phyloP scores from a whole-genome alignment of 257 asterid species.

The Avicennia marina region DNA sequence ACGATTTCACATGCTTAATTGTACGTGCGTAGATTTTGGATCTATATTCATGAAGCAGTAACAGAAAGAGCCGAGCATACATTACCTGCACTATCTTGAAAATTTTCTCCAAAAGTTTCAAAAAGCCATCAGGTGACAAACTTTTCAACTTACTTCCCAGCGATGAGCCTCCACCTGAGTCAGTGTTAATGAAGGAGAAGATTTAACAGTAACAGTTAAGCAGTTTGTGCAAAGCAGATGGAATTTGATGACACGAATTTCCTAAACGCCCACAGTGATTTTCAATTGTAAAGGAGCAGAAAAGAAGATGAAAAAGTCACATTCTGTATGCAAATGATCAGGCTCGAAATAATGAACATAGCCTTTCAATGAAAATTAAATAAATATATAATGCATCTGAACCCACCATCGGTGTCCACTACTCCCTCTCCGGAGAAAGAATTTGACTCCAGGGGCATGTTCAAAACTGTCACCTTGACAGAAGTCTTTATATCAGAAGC shows the following conservation, averaged over 20 bases:
- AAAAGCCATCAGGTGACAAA: slow-evolving; percentile 82
- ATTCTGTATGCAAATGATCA: slow-evolving; percentile 7
- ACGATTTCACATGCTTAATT: slow-evolving; percentile 4
- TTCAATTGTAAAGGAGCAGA: slow-evolving; percentile 5
- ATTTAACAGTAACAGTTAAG: background rate
- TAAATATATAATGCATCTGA: slow-evolving; percentile 11
- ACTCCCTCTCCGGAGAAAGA: slow-evolving; percentile 72
- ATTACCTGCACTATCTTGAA: slow-evolving; percentile 92
- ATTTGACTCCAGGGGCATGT: slow-evolving; percentile 75
- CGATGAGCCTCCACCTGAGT: slow-evolving; percentile 85
- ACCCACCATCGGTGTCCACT: slow-evolving; percentile 80
- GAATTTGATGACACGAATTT: slow-evolving; percentile 9
- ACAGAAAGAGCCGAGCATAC: slow-evolving; percentile 35
- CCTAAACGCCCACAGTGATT: slow-evolving; percentile 3
- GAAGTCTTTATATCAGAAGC: slow-evolving; percentile 84
- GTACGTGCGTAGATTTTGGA: slow-evolving; percentile 11
- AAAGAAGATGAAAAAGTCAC: background rate
- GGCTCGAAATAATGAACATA: background rate
- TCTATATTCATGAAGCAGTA: slow-evolving; percentile 18
- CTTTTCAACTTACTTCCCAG: slow-evolving; percentile 87
- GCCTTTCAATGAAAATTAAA: no score
- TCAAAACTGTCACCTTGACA: slow-evolving; percentile 74
- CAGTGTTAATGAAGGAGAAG: slow-evolving; percentile 20
- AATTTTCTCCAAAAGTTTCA: slow-evolving; percentile 80
- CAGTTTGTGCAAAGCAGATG: background rate